phyloP scores from a whole-genome alignment of 495 filamentous ascomycete species.

The Melanomma pulvis-pyrius region DNA sequence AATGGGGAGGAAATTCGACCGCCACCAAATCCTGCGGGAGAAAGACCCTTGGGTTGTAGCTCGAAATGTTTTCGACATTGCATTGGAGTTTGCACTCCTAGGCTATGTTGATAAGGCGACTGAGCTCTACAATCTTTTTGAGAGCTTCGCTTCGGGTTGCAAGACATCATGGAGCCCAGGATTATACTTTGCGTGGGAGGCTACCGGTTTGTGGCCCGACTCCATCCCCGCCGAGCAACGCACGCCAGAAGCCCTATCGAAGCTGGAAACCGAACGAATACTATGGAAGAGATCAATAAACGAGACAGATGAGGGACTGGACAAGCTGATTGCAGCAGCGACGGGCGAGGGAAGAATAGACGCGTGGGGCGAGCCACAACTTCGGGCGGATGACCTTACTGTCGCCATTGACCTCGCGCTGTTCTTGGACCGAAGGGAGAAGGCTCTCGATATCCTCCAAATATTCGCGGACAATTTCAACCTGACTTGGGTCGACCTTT shows the following conservation, averaged over 20 bases:
- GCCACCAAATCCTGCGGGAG: constrained; percentile 28
- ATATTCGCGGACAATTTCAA: constrained; percentile 34
- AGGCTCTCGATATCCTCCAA: constrained; percentile 31
- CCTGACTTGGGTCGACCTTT: constrained; percentile 24
- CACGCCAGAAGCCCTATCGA: constrained; percentile 17
- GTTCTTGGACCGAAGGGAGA: constrained; percentile 21
- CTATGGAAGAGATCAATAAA: constrained; percentile 33
- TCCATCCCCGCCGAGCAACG: constrained; percentile 27
- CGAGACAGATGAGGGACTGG: constrained; percentile 24
- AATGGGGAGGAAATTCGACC: constrained; percentile 36
- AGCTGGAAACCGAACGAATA: constrained; percentile 34
- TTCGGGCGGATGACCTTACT: constrained; percentile 28
- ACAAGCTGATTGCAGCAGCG: constrained; percentile 22
- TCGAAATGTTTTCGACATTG: constrained; percentile 30
- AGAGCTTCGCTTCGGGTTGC: constrained; percentile 19
- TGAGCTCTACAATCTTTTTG: constrained; percentile 23
- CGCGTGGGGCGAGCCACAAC: constrained; percentile 18
- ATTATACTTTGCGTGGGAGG: constrained; percentile 38
- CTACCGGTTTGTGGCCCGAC: constrained; percentile 27
- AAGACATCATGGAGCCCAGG: constrained; percentile 36
- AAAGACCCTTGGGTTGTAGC: constrained; percentile 35
- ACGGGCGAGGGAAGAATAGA: constrained; percentile 18
- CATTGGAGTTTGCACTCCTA: constrained; percentile 34
- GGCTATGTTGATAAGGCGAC: constrained; percentile 33
- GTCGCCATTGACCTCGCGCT: constrained; percentile 34